A percentile compares a stretch with the other conserved stretches of the same genome.
phyloP scores from a whole-genome alignment of 208 protist species.

The Novymonas esmeraldas region DNA sequence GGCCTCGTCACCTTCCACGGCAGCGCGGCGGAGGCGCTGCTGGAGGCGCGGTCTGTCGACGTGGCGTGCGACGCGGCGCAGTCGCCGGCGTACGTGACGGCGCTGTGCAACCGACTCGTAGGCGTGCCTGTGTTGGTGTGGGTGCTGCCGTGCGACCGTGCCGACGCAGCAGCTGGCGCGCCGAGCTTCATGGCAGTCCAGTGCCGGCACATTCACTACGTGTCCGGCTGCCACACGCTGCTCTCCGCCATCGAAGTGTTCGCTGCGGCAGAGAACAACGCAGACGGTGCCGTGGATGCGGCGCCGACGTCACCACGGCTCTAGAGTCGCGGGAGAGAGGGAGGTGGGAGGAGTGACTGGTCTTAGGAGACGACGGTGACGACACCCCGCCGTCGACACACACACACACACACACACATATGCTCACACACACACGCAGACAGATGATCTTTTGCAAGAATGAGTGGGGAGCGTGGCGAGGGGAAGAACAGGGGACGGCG shows the following conservation, averaged over 20 bases:
- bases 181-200: conserved; percentile 27
- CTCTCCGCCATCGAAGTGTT: conserved; percentile 37
- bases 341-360: too few relatives aligned
- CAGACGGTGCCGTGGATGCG: neutral
- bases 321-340: too few relatives aligned
- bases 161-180: neutral
- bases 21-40: conserved; percentile 37
- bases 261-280: neutral
- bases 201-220: conserved; percentile 50
- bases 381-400: too few relatives aligned
- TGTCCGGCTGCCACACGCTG: conserved; percentile 32
- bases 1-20: conserved; percentile 30
- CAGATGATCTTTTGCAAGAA: neutral
- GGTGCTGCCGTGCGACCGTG: conserved; percentile 24
- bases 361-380: too few relatives aligned
- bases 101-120: conserved; percentile 25
- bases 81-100: neutral
- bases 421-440: neutral
- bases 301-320: too few relatives aligned
- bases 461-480: too few relatives aligned
- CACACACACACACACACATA: neutral
- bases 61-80: conserved; percentile 14
- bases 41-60: conserved; percentile 20
- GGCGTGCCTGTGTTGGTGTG: conserved; percentile 57
- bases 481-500: too few relatives aligned